These are phyloP conservation scores for Paraurostyla sp. DNA, from an alignment of 73 alveolate species.

Conservation along the genomic window DNA sequence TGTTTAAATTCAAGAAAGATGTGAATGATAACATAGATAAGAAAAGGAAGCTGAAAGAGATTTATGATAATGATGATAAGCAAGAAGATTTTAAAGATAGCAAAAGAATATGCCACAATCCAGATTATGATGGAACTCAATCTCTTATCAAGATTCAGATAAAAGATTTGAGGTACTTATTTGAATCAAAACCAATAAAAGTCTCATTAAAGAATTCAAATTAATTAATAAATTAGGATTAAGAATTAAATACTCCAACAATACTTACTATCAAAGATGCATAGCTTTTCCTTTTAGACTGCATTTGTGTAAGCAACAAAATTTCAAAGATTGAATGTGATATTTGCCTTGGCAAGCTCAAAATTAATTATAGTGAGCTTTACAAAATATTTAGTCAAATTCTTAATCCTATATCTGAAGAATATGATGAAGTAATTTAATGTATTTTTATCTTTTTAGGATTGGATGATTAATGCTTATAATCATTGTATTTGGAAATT, in stretches of 20 bases:
- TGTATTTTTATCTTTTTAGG: not conserved
- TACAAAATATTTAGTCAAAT: not conserved
- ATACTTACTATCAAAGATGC: not conserved
- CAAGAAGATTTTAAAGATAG: not conserved
- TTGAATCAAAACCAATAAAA: not conserved
- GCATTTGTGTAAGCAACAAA: not conserved
- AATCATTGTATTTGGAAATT: slow-evolving; percentile 40
- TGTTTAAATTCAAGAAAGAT: not conserved
- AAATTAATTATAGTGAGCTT: not conserved
- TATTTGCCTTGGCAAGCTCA: not conserved
- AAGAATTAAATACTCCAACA: not conserved
- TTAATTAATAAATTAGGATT: not conserved
- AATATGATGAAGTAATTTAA: slow-evolving; percentile 21
- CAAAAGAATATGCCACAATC: not conserved
- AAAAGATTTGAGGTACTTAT: not conserved
- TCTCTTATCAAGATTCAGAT: not conserved
- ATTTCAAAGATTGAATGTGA: not conserved
- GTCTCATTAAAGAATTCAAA: not conserved
- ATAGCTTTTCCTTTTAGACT: not conserved
- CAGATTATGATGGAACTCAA: not conserved
- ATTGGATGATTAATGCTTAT: slow-evolving; percentile 34
- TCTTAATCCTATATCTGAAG: slow-evolving; percentile 15
- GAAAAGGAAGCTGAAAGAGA: not conserved
- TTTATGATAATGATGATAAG: not conserved
- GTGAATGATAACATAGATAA: not conserved